A percentile compares a stretch with the other conserved stretches of the same genome.
phyloP scores from a whole-genome alignment of 257 asterid genomes.

The Nyctanthes arbortristis region DNA sequence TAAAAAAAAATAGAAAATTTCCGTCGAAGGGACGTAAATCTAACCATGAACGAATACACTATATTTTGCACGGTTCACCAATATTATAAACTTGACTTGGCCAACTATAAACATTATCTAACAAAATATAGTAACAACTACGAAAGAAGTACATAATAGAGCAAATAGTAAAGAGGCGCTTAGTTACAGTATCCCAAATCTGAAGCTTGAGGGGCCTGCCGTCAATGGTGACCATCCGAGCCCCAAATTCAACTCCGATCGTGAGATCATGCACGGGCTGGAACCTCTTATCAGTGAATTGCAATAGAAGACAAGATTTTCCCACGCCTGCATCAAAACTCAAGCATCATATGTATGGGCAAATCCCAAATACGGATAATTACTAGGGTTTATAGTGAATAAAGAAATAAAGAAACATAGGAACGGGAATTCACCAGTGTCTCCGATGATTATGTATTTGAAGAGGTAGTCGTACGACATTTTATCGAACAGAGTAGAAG shows the following conservation, averaged over 20 bases:
- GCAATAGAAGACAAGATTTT: conserved; percentile 66
- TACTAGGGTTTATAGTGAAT: conserved; percentile 10
- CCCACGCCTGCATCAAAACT: conserved; percentile 49
- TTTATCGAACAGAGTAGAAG: conserved; percentile 13
- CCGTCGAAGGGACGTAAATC: too few species aligned
- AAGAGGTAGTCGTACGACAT: conserved; percentile 84
- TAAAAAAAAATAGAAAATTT: too few species aligned
- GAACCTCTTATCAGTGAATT: conserved; percentile 64
- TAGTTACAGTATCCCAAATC: conserved; percentile 66
- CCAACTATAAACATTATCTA: too few species aligned
- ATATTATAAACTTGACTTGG: too few species aligned
- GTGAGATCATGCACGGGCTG: conserved; percentile 71
- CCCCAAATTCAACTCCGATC: conserved; percentile 68
- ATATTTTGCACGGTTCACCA: too few species aligned
- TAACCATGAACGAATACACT: too few species aligned
- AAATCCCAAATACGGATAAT: neutral
- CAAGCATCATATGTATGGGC: neutral
- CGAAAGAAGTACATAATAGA: too few species aligned
- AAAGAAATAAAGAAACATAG: neutral
- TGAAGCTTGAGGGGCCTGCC: conserved; percentile 60
- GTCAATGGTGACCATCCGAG: conserved; percentile 59
- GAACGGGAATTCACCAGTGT: conserved; percentile 40
- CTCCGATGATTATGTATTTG: conserved; percentile 82
- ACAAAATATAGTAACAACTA: too few species aligned
- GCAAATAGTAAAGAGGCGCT: neutral